Percentiles rank a stretch among this genome's conserved stretches.
Conservation (phyloP, 2,329 filamentous ascomycete species). For the Mycosphaerella sp. region DNA sequence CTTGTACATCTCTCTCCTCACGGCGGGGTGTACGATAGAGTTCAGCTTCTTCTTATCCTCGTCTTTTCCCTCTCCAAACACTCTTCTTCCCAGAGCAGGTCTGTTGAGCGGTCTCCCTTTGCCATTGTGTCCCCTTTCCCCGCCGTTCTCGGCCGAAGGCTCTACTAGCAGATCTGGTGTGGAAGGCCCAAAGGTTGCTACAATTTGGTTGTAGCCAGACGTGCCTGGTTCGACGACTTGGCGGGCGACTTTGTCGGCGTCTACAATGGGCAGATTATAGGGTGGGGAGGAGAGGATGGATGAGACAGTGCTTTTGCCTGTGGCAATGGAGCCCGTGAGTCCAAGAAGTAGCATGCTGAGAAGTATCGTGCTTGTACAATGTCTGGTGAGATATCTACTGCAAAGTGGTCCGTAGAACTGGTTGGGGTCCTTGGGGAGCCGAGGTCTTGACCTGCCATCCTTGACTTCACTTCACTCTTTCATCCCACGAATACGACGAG, state of each 20-base stretch:
- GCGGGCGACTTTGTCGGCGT: constrained; percentile 87
- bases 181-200: constrained; percentile 70
- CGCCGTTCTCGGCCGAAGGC: constrained; percentile 39
- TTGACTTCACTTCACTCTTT: neutral
- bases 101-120: constrained; percentile 74
- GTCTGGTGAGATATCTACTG: neutral
- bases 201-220: constrained; percentile 72
- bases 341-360: constrained; percentile 86
- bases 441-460: neutral
- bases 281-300: constrained; percentile 71
- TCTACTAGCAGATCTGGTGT: constrained; percentile 80
- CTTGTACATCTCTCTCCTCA: constrained; percentile 74
- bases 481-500: neutral
- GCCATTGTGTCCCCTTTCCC: constrained; percentile 51
- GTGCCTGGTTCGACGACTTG: constrained; percentile 93
- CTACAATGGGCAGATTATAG: constrained; percentile 82
- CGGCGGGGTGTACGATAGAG: constrained; percentile 85
- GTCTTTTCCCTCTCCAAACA: constrained; percentile 76
- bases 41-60: constrained; percentile 74
- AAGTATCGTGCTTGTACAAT: neutral
- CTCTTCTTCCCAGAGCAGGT: constrained; percentile 72
- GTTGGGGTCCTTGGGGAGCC: no score
- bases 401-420: neutral
- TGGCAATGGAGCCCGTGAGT: constrained; percentile 93
- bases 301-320: constrained; percentile 95